phyloP scores from a whole-genome alignment of 1,139 yeast genomes.

The Saccharomycopsis phalli region DNA sequence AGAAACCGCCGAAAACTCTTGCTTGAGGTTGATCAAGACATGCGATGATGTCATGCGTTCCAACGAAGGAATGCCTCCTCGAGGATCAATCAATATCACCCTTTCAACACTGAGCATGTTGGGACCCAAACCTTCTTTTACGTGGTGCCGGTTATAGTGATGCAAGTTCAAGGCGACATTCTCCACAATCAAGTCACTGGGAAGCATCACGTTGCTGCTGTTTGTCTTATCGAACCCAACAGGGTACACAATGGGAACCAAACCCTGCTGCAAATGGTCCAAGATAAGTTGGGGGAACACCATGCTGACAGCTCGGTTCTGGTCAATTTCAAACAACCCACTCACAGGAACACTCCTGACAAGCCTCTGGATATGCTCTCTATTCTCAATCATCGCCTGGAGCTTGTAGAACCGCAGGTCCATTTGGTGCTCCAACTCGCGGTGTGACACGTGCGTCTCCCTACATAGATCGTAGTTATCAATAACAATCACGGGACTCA shows the following conservation, averaged over 20 bases:
- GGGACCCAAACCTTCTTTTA: conserved; percentile 19
- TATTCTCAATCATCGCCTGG: conserved; percentile 13
- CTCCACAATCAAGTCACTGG: conserved; percentile 12
- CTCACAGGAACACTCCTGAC: conserved; percentile 14
- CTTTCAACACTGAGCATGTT: conserved; percentile 61
- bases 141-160: conserved; percentile 4
- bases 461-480: conserved; percentile 22
- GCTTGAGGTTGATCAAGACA: conserved; percentile 76
- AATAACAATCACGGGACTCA: conserved; percentile 31
- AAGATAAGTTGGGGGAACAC: conserved; percentile 11
- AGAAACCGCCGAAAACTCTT: conserved; percentile 62
- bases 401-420: conserved; percentile 11
- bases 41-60: conserved; percentile 80
- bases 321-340: conserved; percentile 14
- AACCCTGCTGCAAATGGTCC: conserved; percentile 10
- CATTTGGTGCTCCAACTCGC: conserved; percentile 3
- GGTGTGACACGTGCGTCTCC: neutral
- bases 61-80: conserved; percentile 85
- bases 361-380: neutral
- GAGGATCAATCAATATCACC: conserved; percentile 63
- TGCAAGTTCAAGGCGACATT: conserved; percentile 16
- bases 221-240: conserved; percentile 6
- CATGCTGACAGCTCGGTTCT: conserved; percentile 4
- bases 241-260: conserved; percentile 18
- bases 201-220: conserved; percentile 10